These are phyloP conservation scores for Trypanosomatidae sp. DNA, from an alignment of 208 protist genomes.

Conservation along the genomic window DNA sequence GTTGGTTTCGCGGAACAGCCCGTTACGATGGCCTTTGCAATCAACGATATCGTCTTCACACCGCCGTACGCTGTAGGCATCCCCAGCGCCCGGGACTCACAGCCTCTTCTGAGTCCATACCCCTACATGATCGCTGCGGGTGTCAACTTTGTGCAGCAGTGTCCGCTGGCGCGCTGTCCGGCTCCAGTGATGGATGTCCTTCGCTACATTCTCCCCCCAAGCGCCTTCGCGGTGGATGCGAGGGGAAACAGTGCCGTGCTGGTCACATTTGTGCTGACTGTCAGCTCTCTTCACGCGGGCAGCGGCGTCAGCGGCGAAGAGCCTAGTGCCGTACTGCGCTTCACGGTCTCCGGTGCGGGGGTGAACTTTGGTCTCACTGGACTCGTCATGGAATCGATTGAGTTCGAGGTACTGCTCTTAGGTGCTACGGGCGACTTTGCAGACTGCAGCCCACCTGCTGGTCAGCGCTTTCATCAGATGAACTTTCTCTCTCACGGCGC, in stretches of 20 bases:
- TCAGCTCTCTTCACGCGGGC: constrained; percentile 22
- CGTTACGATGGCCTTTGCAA: constrained; percentile 50
- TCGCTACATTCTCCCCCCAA: constrained; percentile 39
- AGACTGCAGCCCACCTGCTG: neutral
- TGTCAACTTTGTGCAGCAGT: constrained; percentile 75
- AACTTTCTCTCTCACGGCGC: constrained; percentile 30
- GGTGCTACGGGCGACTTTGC: neutral
- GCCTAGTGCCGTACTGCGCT: constrained; percentile 41
- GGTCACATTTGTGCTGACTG: constrained; percentile 38
- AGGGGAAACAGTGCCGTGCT: neutral
- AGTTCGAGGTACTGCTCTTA: constrained; percentile 62
- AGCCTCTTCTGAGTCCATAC: constrained; percentile 36
- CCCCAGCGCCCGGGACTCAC: constrained; percentile 27
- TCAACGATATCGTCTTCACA: constrained; percentile 76
- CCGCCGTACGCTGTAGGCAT: constrained; percentile 49
- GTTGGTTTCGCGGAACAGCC: constrained; percentile 35
- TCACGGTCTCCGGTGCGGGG: constrained; percentile 56
- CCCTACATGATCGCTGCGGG: constrained; percentile 61
- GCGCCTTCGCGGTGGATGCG: constrained; percentile 35
- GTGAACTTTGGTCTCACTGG: constrained; percentile 46
- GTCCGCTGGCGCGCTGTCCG: constrained; percentile 47
- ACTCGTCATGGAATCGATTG: constrained; percentile 51
- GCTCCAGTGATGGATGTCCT: constrained; percentile 57
- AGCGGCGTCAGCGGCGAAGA: constrained; percentile 16
- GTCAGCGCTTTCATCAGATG: constrained; percentile 9